These are phyloP conservation scores for Skeletonema menzelii DNA, from an alignment of 108 stramenopile species.

Conservation along the genomic window DNA sequence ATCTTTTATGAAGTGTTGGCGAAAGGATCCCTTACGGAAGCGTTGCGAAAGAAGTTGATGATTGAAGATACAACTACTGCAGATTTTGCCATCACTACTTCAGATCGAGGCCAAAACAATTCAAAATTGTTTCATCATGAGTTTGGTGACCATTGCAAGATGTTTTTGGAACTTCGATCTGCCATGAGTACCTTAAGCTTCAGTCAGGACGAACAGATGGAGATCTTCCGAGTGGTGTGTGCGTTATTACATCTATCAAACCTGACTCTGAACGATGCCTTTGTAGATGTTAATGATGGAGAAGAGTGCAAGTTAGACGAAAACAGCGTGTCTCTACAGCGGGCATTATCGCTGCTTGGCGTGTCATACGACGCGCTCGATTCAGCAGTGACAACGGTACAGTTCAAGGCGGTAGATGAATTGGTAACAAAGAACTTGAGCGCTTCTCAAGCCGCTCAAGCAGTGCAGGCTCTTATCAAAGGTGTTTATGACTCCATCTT, in stretches of 20 bases:
- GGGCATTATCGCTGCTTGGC: conserved; percentile 65
- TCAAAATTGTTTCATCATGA: conserved; percentile 15
- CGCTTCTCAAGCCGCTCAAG: conserved; percentile 61
- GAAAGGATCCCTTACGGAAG: conserved; percentile 12
- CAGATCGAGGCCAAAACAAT: conserved; percentile 15
- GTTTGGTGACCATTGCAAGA: conserved; percentile 26
- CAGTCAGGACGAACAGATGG: conserved; percentile 28
- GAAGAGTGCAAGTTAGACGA: conserved; percentile 23
- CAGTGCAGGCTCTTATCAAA: conserved; percentile 93
- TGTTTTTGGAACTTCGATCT: conserved; percentile 44
- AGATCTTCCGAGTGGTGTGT: conserved; percentile 48
- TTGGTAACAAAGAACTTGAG: conserved; percentile 73
- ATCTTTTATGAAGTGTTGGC: conserved; percentile 86
- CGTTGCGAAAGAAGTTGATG: conserved; percentile 24
- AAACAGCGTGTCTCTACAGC: conserved; percentile 36
- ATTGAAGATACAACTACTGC: conserved; percentile 38
- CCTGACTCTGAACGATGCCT: conserved; percentile 28
- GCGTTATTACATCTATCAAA: conserved; percentile 42
- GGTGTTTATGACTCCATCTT: conserved; percentile 90
- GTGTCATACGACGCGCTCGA: conserved; percentile 64
- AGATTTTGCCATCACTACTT: conserved; percentile 38
- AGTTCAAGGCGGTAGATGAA: conserved; percentile 81
- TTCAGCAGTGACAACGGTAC: conserved; percentile 63
- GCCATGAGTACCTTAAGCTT: conserved; percentile 41
- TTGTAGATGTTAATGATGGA: conserved; percentile 30